A percentile compares a stretch with the other conserved stretches of the same genome.
Conservation (phyloP, 2,329 filamentous ascomycete species). For the Talaromyces sp. region DNA sequence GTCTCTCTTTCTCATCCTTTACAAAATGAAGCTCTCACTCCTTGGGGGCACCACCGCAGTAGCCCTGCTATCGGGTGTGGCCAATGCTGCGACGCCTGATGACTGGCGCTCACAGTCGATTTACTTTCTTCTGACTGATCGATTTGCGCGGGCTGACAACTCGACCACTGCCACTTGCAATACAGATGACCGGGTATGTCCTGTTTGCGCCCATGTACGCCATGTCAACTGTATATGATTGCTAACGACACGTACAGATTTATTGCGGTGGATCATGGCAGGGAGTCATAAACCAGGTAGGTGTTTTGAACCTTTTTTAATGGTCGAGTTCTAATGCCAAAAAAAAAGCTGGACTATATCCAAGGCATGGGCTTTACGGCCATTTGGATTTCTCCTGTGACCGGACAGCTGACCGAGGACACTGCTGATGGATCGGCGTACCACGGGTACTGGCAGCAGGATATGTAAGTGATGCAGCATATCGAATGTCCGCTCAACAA, state of each 20-base stretch:
- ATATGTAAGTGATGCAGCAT: constrained; percentile 29
- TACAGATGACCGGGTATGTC: constrained; percentile 19
- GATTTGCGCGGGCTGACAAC: constrained; percentile 40
- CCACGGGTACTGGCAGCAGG: constrained; percentile 49
- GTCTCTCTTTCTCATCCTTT: background rate
- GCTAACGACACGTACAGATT: constrained; percentile 5
- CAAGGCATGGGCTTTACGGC: constrained; percentile 46
- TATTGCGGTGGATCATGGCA: constrained; percentile 49
- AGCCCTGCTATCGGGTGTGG: constrained; percentile 19
- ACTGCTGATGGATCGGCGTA: constrained; percentile 41
- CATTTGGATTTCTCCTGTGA: constrained; percentile 47
- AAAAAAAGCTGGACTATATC: constrained; percentile 44
- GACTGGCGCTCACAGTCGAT: constrained; percentile 42
- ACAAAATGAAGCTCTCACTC: constrained; percentile 18
- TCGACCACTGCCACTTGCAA: constrained; percentile 31
- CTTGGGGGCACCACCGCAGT: constrained; percentile 10
- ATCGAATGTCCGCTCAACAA: background rate
- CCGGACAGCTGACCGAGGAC: constrained; percentile 30
- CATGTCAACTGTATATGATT: background rate
- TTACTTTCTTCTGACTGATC: constrained; percentile 44
- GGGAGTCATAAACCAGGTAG: constrained; percentile 38
- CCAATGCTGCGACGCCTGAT: constrained; percentile 27
- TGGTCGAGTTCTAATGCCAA: background rate
- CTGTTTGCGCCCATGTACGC: background rate
- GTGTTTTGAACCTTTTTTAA: background rate